phyloP scores from a whole-genome alignment of 2,329 filamentous ascomycete genomes.

The Phoma sp. region DNA sequence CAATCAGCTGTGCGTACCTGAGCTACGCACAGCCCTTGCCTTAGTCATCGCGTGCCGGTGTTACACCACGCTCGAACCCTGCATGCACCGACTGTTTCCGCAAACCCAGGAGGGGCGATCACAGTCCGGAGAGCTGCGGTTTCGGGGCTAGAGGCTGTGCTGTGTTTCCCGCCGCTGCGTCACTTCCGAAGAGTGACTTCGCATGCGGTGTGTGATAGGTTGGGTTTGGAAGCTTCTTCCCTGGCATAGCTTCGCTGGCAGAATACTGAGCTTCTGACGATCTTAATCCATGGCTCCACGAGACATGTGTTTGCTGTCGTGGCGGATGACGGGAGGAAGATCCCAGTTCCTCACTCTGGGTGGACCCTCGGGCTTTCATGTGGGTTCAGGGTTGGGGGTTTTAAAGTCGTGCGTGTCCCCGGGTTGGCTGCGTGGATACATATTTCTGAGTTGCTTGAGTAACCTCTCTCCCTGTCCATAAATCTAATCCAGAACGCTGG shows the following conservation, averaged over 20 bases:
- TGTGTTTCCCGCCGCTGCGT: constrained; percentile 26
- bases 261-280: constrained; percentile 11
- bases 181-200: constrained; percentile 32
- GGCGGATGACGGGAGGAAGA: constrained; percentile 9
- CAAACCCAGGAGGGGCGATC: constrained; percentile 5
- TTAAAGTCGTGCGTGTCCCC: constrained; percentile 20
- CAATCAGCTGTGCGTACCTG: constrained; percentile 45
- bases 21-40: constrained; percentile 10
- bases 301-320: constrained; percentile 15
- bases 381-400: constrained; percentile 4
- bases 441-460: constrained; percentile 16
- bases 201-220: constrained; percentile 12
- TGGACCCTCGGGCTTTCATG: constrained; percentile 9
- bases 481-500: constrained; percentile 10
- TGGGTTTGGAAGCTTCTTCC: constrained; percentile 23
- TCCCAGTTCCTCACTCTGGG: constrained; percentile 6
- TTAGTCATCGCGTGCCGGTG: constrained; percentile 16
- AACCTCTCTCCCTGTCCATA: constrained; percentile 10
- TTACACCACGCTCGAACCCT: constrained; percentile 21
- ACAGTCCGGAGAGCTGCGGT: background rate
- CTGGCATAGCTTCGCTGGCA: constrained; percentile 27
- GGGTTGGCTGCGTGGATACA: constrained; percentile 9
- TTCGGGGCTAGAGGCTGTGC: constrained; percentile 5
- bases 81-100: constrained; percentile 14
- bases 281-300: constrained; percentile 3